A percentile compares a stretch with the other conserved stretches of the same genome.
Evolutionary conservation across 371 early-diverging fungal genomes (phyloP).

Genomic region (Hamiltosporidium tvaerminnensis): DNA sequence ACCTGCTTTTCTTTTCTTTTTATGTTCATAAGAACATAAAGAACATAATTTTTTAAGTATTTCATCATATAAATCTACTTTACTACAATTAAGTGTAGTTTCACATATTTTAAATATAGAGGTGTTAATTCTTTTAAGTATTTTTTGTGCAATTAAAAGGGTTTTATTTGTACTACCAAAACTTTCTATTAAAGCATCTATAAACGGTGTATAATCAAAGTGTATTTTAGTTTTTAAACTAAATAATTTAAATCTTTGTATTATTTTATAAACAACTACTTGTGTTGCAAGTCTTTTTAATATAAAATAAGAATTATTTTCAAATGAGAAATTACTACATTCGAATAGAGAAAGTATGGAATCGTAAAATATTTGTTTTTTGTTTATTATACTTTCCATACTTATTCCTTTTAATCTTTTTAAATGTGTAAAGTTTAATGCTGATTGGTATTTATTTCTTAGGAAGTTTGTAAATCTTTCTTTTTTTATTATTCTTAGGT

Average conservation of each 20-base stretch:
- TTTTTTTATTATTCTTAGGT: no score
- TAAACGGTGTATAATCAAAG: neutral
- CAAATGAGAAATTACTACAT: neutral
- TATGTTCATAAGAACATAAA: neutral
- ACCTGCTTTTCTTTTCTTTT: neutral
- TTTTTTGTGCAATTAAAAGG: neutral
- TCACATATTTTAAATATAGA: neutral
- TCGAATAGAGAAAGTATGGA: neutral
- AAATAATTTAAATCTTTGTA: neutral
- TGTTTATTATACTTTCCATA: neutral
- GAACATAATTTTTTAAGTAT: neutral
- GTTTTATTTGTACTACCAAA: no score
- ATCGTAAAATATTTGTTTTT: conserved; percentile 3
- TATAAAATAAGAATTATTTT: no score
- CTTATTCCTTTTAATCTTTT: no score
- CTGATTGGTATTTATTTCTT: no score
- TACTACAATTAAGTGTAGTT: no score
- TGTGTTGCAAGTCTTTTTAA: no score
- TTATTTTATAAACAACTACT: neutral
- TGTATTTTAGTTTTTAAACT: neutral
- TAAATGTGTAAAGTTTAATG: no score
- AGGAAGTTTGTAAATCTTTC: no score
- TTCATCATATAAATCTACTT: neutral
- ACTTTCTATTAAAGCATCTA: neutral
- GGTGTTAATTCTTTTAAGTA: neutral